phyloP scores from a whole-genome alignment of 257 asterid species.

The Hygrophila difformis region DNA sequence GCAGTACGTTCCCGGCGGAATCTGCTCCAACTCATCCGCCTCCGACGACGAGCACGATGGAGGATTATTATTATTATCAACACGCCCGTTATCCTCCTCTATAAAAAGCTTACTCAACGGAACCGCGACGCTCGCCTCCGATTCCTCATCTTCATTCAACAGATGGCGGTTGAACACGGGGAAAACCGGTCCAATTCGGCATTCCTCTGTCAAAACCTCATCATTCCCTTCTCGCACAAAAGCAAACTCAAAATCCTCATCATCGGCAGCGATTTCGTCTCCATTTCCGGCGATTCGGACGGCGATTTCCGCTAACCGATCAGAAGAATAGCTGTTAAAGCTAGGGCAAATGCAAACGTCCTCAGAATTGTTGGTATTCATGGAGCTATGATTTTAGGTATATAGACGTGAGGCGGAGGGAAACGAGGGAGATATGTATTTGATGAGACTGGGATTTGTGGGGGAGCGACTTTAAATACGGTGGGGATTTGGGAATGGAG shows the following conservation, averaged over 20 bases:
- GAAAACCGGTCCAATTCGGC: constrained; percentile 23
- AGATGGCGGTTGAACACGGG: constrained; percentile 37
- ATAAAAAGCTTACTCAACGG: constrained; percentile 25
- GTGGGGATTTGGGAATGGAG: no score
- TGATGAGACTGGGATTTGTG: no score
- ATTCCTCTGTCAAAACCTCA: constrained; percentile 21
- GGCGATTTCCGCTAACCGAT: constrained; percentile 46
- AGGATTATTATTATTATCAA: no score
- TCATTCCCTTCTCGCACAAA: constrained; percentile 24
- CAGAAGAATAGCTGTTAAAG: constrained; percentile 61
- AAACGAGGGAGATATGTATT: no score
- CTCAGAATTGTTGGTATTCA: constrained; percentile 23
- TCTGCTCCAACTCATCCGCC: constrained; percentile 50
- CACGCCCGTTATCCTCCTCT: constrained; percentile 26
- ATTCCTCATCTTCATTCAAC: background rate
- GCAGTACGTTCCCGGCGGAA: constrained; percentile 62
- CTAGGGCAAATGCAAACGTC: constrained; percentile 50
- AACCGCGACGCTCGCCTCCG: constrained; percentile 17
- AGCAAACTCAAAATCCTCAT: constrained; percentile 62
- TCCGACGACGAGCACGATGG: constrained; percentile 58
- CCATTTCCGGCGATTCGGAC: constrained; percentile 14
- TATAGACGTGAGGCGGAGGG: no score
- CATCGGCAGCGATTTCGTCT: constrained; percentile 26
- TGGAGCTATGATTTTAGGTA: background rate
- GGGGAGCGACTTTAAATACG: no score